Evolutionary conservation across 176 grass and related monocot genomes (phyloP).

Genomic region (Miscanthus lutarioriparius): DNA sequence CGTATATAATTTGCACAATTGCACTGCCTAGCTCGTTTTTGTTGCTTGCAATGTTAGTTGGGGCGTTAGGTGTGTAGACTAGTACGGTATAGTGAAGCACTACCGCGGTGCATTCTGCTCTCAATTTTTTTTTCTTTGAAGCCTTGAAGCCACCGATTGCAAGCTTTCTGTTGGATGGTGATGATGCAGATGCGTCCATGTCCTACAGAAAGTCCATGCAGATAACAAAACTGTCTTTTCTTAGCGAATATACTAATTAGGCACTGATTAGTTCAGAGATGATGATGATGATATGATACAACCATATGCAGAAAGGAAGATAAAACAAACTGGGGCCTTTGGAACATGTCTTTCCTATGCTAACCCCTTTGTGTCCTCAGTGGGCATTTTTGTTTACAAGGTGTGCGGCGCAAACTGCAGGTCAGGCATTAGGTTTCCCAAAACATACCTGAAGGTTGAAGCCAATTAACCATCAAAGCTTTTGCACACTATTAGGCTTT

Average conservation of each 20-base stretch:
- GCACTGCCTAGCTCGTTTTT: not conserved
- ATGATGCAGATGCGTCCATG: slow-evolving; percentile 15
- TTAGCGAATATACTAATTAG: not conserved
- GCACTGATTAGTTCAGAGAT: not conserved
- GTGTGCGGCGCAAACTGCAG: not conserved
- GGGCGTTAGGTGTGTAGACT: not conserved
- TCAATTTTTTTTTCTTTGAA: not conserved
- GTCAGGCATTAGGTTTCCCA: not conserved
- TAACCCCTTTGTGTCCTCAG: not conserved
- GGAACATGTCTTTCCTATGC: not conserved
- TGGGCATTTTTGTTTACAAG: not conserved
- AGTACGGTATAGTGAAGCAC: not conserved
- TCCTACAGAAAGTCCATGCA: not conserved
- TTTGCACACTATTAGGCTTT: not conserved
- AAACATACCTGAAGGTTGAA: not conserved
- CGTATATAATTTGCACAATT: not conserved
- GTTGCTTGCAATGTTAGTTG: slow-evolving; percentile 2
- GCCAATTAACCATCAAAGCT: not conserved
- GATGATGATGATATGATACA: slow-evolving; percentile 1
- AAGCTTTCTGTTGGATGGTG: slow-evolving; percentile 21
- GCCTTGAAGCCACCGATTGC: not conserved
- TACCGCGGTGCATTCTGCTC: not conserved
- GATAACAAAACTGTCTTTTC: not conserved
- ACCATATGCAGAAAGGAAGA: not conserved
- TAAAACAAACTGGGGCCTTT: not conserved